Evolutionary conservation across 768 basidiomycete species (phyloP).

Genomic region (Kwoniella europaea): DNA sequence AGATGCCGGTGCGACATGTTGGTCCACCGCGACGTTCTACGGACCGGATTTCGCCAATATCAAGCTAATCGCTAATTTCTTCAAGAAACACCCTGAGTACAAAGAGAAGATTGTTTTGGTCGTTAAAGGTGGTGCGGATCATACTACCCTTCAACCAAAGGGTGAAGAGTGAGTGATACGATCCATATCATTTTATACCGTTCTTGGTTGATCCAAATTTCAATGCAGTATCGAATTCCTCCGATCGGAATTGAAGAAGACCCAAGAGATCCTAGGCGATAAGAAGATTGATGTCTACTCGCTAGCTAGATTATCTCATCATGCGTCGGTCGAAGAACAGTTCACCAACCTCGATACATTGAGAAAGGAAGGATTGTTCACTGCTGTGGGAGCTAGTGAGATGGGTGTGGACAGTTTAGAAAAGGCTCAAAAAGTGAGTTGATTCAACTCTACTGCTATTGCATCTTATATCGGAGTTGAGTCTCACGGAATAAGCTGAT

Average conservation of each 20-base stretch:
- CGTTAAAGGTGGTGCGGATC: conserved; percentile 61
- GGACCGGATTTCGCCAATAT: conserved; percentile 63
- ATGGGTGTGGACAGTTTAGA: conserved; percentile 60
- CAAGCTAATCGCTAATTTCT: conserved; percentile 64
- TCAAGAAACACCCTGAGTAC: conserved; percentile 60
- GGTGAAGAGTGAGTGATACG: conserved; percentile 25
- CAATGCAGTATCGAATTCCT: no score
- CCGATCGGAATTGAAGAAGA: conserved; percentile 62
- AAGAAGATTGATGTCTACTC: conserved; percentile 69
- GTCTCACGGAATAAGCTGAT: neutral
- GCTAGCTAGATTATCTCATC: conserved; percentile 57
- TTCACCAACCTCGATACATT: conserved; percentile 61
- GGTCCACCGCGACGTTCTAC: conserved; percentile 67
- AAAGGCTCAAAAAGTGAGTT: conserved; percentile 59
- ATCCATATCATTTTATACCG: no score
- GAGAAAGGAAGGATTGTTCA: conserved; percentile 66
- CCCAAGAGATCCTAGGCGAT: conserved; percentile 62
- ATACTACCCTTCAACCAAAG: conserved; percentile 19
- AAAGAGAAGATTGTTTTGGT: conserved; percentile 63
- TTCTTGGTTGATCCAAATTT: no score
- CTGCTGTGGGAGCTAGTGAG: conserved; percentile 42
- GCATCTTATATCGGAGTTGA: neutral
- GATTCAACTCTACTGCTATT: neutral
- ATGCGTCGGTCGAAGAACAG: conserved; percentile 62
- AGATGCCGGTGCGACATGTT: conserved; percentile 52